Evolutionary conservation across 2,329 filamentous ascomycete species (phyloP).

Genomic region (Whalleya microplaca): DNA sequence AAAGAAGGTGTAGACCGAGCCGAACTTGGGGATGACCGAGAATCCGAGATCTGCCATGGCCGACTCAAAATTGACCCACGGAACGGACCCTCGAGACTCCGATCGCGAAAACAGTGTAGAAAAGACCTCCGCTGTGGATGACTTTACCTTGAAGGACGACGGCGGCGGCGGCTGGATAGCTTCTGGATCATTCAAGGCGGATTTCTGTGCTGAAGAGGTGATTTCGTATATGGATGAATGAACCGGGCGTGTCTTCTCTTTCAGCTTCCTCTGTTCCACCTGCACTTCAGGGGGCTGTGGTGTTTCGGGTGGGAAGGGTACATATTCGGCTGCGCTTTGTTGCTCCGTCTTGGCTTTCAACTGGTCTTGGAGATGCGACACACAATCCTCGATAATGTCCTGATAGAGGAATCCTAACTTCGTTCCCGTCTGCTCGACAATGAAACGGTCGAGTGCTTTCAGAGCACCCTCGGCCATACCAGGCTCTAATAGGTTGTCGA

Average conservation of each 20-base stretch:
- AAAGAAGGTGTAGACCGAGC: constrained; percentile 47
- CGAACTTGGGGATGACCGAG: constrained; percentile 44
- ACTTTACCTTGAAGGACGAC: constrained; percentile 43
- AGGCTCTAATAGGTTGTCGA: constrained; percentile 47
- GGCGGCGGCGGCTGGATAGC: neutral
- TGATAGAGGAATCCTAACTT: constrained; percentile 49
- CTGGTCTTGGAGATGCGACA: constrained; percentile 38
- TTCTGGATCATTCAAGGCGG: neutral
- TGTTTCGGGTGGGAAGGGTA: constrained; percentile 21
- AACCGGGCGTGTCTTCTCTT: constrained; percentile 48
- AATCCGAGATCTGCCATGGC: constrained; percentile 49
- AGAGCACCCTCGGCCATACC: constrained; percentile 43
- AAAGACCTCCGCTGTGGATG: constrained; percentile 44
- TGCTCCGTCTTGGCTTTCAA: constrained; percentile 24
- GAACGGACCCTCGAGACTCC: constrained; percentile 35
- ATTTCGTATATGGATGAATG: constrained; percentile 42
- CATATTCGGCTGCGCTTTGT: constrained; percentile 13
- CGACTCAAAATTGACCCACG: constrained; percentile 43
- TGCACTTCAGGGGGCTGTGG: constrained; percentile 26
- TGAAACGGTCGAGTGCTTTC: constrained; percentile 40
- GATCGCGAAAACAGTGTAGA: constrained; percentile 39
- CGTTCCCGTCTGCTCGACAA: constrained; percentile 43
- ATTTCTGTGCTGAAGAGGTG: neutral
- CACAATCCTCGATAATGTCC: constrained; percentile 44
- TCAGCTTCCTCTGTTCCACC: constrained; percentile 42